A percentile compares a stretch with the other conserved stretches of the same genome.
Evolutionary conservation across 139 green algal species (phyloP).

Genomic region (Closterium sp.): DNA sequence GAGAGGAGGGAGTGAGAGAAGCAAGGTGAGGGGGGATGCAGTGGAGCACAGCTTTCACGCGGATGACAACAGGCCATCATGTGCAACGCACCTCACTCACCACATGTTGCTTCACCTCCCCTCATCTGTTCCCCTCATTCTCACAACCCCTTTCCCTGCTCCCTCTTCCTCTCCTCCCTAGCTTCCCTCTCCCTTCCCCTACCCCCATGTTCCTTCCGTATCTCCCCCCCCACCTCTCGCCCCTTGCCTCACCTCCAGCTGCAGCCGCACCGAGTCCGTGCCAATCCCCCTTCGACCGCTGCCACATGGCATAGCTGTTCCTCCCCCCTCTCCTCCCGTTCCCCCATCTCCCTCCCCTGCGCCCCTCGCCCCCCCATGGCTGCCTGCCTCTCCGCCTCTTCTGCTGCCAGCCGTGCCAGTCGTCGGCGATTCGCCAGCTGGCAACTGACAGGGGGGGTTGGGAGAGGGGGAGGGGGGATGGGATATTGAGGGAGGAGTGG

Average conservation of each 20-base stretch:
- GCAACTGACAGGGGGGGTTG: neutral
- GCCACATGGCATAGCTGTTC: neutral
- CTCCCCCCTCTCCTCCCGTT: neutral
- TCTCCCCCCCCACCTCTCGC: too few relatives aligned
- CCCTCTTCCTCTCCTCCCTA: neutral
- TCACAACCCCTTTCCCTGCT: too few relatives aligned
- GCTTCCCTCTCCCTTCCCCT: too few relatives aligned
- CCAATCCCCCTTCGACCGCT: neutral
- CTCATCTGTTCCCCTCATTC: too few relatives aligned
- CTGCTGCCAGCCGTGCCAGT: neutral
- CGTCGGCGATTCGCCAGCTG: neutral
- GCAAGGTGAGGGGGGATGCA: too few relatives aligned
- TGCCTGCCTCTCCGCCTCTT: neutral
- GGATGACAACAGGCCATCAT: too few relatives aligned
- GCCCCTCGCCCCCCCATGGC: neutral
- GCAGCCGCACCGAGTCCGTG: neutral
- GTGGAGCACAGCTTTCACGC: too few relatives aligned
- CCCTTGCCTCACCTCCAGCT: neutral
- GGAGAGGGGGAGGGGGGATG: neutral
- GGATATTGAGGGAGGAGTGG: neutral
- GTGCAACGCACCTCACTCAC: too few relatives aligned
- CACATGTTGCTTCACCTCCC: too few relatives aligned
- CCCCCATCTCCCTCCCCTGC: neutral
- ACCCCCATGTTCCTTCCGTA: too few relatives aligned
- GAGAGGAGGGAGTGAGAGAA: neutral